Base-by-base conservation (phyloP, 164 flowering plant genomes). In the Cinnamomum micranthum region DNA sequence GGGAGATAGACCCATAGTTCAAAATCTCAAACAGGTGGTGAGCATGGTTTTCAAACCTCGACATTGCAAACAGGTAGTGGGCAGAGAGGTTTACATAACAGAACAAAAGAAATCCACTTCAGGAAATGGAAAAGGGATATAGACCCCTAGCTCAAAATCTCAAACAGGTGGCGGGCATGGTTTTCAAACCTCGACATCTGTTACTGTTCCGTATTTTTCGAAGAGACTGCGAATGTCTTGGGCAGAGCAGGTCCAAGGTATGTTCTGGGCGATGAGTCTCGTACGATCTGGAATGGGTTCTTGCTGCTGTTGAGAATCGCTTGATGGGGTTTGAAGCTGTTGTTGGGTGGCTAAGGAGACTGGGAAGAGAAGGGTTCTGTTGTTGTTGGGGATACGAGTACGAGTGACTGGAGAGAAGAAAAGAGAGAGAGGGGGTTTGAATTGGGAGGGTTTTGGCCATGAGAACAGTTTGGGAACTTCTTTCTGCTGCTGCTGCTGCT, bases 231-330 rank as follows among this genome's bases (percentile, higher is more conserved):
- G 87, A 71, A 91, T 83, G 71, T 91, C 98, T 23, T 88, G 91
- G 19, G 77, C 71, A 2, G 89, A 87, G 69, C 81, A 84, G 69
- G 84, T 78, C 98, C 98, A 93, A 12, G 98, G 96, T 15, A 91
- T 80, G 79, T 93, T 93, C 82, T 86, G 89, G 14, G 91, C 98
- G 69, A 88, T 72, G 81, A 91, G 68, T 80, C 92, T 87, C 6
- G 83, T 86, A 14, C 71, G 74, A 33, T 67, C 23, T 31, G 71
- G 71, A 33, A 7, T 67, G 7, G 84, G 76, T 66, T 75, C 79
- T n/a, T 70, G 11, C 14, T 70, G 33, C 13, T 70, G n/a, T 13
- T 74, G 65, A n/a, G 76, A 22, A 31, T 73, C 74, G 7, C 74
- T 6, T 69, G 70, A 68, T 33, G 79, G 73, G 79, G 50, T 65